Base-by-base conservation (phyloP, 495 filamentous ascomycete genomes). In the Penicillium mononematosum region DNA sequence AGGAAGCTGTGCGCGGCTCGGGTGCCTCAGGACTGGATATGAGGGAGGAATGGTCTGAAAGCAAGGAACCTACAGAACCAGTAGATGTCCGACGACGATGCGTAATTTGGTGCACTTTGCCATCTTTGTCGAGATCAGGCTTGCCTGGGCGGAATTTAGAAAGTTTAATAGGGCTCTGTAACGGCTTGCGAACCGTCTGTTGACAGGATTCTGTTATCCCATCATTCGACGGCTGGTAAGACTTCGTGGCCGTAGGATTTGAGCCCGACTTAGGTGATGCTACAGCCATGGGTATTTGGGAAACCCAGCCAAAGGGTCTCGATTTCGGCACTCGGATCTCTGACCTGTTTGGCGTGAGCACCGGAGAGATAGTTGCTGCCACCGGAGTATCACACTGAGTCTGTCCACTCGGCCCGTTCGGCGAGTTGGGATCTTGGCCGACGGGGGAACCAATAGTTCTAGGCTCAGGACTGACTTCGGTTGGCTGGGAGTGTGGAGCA, bases 91-190 rank as follows among this genome's bases (percentile, higher is more conserved):
- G 70, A 43, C 70, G 71, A 51, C 43, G 50, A 31, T 51, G 66
- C n/a, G 61, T 29, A 8, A 63, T 70, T 6, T 29, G 25, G 16
- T n/a, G 52, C 14, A 14, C 19, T 32, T 47, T 50, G 6, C 56
- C 45, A 17, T 64, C 53, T 42, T 69, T 64, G 3, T 67, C 65
- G 2, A 70, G 58, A 61, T 61, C 55, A n/a, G 67, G 29, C 17
- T 61, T 66, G 11, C 52, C 69, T 24, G 63, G 64, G 11, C 72
- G 68, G 5, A 19, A 27, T 50, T 70, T 72, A 19, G 68, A 68
- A 11, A 77, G 67, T 38, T 75, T 77, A 31, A 77, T 77, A 2
- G 75, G 75, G 24, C 75, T 77, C 29, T 77, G 70, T 20, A 77
- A 48, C 14, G 66, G 73, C 39, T 70, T 68, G 36, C 64, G 68